These are phyloP conservation scores for Mycena pura DNA, from an alignment of 768 basidiomycete genomes.

Conservation along the genomic window DNA sequence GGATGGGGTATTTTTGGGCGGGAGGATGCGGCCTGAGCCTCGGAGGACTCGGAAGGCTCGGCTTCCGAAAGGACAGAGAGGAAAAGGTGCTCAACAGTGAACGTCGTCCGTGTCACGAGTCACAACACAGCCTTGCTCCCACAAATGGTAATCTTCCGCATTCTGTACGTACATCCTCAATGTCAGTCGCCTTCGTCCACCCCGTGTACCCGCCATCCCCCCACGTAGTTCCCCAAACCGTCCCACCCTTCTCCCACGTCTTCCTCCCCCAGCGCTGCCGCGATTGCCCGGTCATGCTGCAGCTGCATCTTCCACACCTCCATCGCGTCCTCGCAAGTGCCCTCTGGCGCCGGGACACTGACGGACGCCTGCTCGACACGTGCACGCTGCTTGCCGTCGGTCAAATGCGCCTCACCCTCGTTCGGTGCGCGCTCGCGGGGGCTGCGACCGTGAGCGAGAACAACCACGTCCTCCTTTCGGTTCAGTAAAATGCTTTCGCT, in stretches of 20 bases:
- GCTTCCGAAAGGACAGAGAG: slow-evolving; percentile 16
- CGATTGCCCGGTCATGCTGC: background rate
- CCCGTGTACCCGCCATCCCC: background rate
- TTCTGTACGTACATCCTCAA: too few relatives aligned
- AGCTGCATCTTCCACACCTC: background rate
- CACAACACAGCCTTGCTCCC: too few relatives aligned
- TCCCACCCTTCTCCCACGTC: background rate
- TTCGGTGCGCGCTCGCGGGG: background rate
- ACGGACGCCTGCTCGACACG: background rate
- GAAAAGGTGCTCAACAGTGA: background rate
- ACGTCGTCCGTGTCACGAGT: background rate
- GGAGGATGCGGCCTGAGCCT: background rate
- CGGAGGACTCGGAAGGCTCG: slow-evolving; percentile 2
- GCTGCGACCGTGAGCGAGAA: too few relatives aligned
- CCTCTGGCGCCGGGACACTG: too few relatives aligned
- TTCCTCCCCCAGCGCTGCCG: background rate
- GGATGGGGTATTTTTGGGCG: slow-evolving; percentile 8
- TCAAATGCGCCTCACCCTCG: background rate
- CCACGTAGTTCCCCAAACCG: background rate
- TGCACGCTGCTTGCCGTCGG: too few relatives aligned
- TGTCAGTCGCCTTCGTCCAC: too few relatives aligned
- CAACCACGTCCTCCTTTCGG: background rate
- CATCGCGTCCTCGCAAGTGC: background rate
- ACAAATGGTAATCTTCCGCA: too few relatives aligned
- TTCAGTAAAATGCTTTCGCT: background rate